phyloP scores from a whole-genome alignment of 2,329 filamentous ascomycete species.

The Apiospora arundinis region DNA sequence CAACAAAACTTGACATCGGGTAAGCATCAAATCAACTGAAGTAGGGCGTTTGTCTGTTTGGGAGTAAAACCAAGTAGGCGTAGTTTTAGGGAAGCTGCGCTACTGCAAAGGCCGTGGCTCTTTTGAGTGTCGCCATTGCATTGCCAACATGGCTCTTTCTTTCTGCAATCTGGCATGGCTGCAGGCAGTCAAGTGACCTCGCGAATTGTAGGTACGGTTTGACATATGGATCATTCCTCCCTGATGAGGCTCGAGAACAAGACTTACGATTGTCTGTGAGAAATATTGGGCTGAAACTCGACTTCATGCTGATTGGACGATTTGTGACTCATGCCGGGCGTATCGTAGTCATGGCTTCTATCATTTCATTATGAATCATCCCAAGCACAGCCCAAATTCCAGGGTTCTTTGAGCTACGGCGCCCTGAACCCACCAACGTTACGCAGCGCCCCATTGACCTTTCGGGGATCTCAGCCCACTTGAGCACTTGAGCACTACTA shows the following conservation, averaged over 20 bases:
- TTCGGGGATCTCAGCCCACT: neutral
- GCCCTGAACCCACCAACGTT: neutral
- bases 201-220: neutral
- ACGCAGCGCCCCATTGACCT: neutral
- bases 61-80: too few species aligned
- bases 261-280: neutral
- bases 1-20: too few species aligned
- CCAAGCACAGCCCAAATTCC: constrained; percentile 6
- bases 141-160: neutral
- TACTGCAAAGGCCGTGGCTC: too few species aligned
- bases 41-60: too few species aligned
- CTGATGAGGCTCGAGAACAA: neutral
- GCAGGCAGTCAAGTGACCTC: neutral
- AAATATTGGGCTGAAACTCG: neutral
- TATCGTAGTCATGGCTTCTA: neutral
- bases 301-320: too few species aligned
- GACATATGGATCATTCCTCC: neutral
- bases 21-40: too few species aligned
- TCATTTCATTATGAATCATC: constrained; percentile 9
- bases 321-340: constrained; percentile 12
- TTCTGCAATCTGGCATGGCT: neutral
- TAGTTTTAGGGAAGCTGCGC: too few species aligned
- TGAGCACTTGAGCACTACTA: too few species aligned
- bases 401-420: neutral
- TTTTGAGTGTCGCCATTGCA: too few species aligned